Evolutionary conservation across 805 yeast species (phyloP), one percentile per base, ranked within the genome.

Genomic region (baker's yeast (Saccharomyces cerevisiae)): DNA sequence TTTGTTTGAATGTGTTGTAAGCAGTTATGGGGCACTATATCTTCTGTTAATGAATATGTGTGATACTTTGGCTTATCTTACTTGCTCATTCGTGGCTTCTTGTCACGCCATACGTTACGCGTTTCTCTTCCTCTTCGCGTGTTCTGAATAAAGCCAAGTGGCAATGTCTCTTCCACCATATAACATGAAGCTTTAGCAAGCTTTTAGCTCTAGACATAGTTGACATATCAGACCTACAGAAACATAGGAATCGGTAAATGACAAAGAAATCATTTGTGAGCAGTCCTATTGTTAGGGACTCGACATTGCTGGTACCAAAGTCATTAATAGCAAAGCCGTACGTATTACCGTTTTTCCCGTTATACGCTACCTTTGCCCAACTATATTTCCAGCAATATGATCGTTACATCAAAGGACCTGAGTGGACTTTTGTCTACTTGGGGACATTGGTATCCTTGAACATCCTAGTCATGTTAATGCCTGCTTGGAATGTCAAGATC

Each of bases 351-450:
- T 91, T 90, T 69, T 70, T 85, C 55, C 77, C 85, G 48, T 71
- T 89, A 48, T 92, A 92, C 67, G 96, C 96, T 5, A 65, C 79
- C 21, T 88, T 87, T 68, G 73, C 74, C 52, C 82, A 86, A 63
- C 69, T 88, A 43, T 92, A 87, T 69, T 63, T 70, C 55, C 72
- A 73, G 56, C 81, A 84, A 54, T 92, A 92, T 70, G 98, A 92
- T 55, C 75, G 72, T 55, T 88, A 88, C 67, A 86, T 92, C 64
- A 86, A 79, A 48, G 97, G 97, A 27, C 79, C 85, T 48, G 99
- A 92, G 73, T 94, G 99, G 98, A 94, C 98, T 0, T 89, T 88
- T 69, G 94, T 92, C 41, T 91, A 82, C 65, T 74, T 89, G 26
- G 85, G 95, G 56, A 70, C 90, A 5, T 76, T 91, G 51, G 69